Conservation (phyloP, 768 basidiomycete species). For the Hygrocybe punicea region DNA sequence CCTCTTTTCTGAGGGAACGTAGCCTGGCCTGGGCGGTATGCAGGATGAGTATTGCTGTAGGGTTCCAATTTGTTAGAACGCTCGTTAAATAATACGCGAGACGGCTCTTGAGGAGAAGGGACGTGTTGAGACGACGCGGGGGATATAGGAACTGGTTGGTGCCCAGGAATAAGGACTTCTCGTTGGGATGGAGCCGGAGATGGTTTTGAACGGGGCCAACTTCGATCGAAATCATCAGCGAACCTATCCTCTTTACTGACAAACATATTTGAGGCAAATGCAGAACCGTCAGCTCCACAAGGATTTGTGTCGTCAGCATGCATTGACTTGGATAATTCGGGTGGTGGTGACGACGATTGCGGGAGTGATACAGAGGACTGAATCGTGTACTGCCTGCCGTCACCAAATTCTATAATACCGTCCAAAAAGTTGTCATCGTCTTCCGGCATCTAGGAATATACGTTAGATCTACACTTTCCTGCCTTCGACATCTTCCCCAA, state of each 20-base stretch:
- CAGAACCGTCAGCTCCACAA: conserved; percentile 12
- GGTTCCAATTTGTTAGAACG: conserved; percentile 87
- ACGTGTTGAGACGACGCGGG: conserved; percentile 35
- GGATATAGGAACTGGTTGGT: conserved; percentile 29
- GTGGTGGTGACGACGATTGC: conserved; percentile 26
- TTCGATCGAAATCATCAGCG: conserved; percentile 91
- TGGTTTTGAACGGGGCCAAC: conserved; percentile 78
- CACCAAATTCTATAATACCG: conserved; percentile 92
- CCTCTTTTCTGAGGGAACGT: conserved; percentile 44
- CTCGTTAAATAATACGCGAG: conserved; percentile 92
- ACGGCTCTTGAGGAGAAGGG: conserved; percentile 53
- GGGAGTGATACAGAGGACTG: conserved; percentile 43
- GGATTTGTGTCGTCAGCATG: conserved; percentile 16
- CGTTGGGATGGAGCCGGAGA: conserved; percentile 44
- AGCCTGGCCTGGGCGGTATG: conserved; percentile 36
- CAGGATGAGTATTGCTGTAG: conserved; percentile 44
- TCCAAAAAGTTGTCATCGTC: conserved; percentile 89
- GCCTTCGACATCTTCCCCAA: conserved; percentile 2
- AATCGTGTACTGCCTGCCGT: conserved; percentile 88
- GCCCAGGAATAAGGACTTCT: conserved; percentile 36
- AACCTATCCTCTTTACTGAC: conserved; percentile 86
- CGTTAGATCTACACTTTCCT: conserved; percentile 6
- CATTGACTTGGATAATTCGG: conserved; percentile 16
- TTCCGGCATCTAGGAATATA: conserved; percentile 67
- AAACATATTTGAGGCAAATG: conserved; percentile 35